phyloP scores from a whole-genome alignment of 164 flowering plant genomes.

The Stephania yunnanensis region DNA sequence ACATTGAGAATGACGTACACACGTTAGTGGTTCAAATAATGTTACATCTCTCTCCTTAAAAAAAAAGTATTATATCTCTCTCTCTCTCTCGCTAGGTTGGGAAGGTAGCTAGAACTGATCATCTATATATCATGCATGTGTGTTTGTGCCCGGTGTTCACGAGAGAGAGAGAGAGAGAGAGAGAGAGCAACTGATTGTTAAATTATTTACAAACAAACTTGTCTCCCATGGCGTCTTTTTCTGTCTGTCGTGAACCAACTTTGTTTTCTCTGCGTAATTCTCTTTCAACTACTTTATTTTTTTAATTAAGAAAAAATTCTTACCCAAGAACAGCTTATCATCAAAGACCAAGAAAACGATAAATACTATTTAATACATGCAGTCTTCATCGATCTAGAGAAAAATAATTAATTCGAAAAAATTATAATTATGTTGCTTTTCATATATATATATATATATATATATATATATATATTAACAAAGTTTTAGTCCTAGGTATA shows the following conservation, averaged over 20 bases:
- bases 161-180: slow-evolving; percentile 3
- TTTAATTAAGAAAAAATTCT: neutral
- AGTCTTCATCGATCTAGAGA: no score
- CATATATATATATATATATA: neutral
- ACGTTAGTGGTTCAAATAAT: neutral
- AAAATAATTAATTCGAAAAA: neutral
- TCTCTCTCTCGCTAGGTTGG: neutral
- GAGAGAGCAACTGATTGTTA: neutral
- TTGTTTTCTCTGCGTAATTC: neutral
- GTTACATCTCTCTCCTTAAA: neutral
- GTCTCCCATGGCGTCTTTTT: slow-evolving; percentile 14
- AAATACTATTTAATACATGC: no score
- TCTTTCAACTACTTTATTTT: neutral
- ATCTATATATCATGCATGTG: neutral
- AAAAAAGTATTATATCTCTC: neutral
- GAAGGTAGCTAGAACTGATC: neutral
- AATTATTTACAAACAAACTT: slow-evolving; percentile 7
- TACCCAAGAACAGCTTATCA: neutral
- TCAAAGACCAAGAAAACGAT: neutral
- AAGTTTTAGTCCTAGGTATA: no score
- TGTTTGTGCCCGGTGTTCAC: neutral
- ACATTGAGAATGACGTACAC: neutral
- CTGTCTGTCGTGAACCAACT: slow-evolving; percentile 9
- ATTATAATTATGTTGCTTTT: neutral
- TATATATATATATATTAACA: no score